These are phyloP conservation scores for Alternaria alternata DNA, from an alignment of 2,329 filamentous ascomycete genomes.

Conservation along the genomic window DNA sequence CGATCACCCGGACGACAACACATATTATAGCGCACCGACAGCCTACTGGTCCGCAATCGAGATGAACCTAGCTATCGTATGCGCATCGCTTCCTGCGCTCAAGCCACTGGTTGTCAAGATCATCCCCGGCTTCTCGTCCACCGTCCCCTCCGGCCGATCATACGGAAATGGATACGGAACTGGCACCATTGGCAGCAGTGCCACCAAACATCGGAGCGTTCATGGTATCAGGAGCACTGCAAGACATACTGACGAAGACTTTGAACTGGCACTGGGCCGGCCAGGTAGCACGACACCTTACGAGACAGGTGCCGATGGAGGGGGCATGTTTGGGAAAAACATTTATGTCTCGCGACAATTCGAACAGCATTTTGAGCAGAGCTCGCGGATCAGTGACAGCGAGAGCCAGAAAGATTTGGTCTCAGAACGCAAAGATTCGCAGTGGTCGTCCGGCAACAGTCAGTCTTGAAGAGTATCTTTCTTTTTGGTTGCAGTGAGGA, in stretches of 20 bases:
- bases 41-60: conserved; percentile 45
- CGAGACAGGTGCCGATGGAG: conserved; percentile 11
- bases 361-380: conserved; percentile 10
- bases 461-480: neutral
- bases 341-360: conserved; percentile 11
- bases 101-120: conserved; percentile 38
- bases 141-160: conserved; percentile 14
- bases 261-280: conserved; percentile 23
- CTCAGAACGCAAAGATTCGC: neutral
- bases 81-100: conserved; percentile 42
- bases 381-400: conserved; percentile 3
- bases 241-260: conserved; percentile 15
- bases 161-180: conserved; percentile 9
- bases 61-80: conserved; percentile 43
- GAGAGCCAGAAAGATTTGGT: conserved; percentile 15
- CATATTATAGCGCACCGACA: conserved; percentile 32
- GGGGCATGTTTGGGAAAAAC: conserved; percentile 15
- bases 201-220: neutral
- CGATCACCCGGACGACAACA: conserved; percentile 27
- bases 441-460: neutral
- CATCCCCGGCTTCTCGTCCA: conserved; percentile 30
- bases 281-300: conserved; percentile 13
- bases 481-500: neutral
- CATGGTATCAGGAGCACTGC: conserved; percentile 8
- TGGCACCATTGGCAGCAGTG: conserved; percentile 10